phyloP scores from a whole-genome alignment of 495 filamentous ascomycete species.

The Penicillium fimorum region DNA sequence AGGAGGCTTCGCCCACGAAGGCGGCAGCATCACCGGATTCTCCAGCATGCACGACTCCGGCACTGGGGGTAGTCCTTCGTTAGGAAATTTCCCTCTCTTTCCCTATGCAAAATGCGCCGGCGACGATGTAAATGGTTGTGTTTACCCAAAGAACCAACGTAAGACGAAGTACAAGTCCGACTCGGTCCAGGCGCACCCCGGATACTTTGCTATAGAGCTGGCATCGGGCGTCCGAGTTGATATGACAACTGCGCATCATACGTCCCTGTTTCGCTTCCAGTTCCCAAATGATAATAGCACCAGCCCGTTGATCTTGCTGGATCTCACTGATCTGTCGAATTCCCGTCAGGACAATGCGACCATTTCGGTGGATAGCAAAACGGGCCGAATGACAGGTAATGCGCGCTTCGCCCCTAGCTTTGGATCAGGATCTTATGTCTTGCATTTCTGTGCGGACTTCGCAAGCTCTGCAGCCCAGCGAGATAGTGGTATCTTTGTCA shows the following conservation, averaged over 20 bases:
- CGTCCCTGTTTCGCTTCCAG: constrained; percentile 64
- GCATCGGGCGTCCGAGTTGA: constrained; percentile 59
- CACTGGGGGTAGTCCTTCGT: constrained; percentile 67
- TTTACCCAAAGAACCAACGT: constrained; percentile 57
- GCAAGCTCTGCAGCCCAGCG: constrained; percentile 45
- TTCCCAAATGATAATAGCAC: constrained; percentile 46
- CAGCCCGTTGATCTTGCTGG: constrained; percentile 63
- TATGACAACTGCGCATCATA: constrained; percentile 60
- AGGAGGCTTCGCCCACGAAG: constrained; percentile 72
- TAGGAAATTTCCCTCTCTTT: constrained; percentile 77
- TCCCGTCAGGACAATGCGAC: constrained; percentile 64
- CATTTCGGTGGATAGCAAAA: constrained; percentile 54
- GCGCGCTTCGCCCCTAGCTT: constrained; percentile 71
- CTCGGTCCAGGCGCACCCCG: constrained; percentile 64
- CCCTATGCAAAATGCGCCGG: constrained; percentile 61
- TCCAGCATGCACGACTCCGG: constrained; percentile 73
- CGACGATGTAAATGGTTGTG: constrained; percentile 65
- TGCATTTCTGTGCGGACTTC: constrained; percentile 71
- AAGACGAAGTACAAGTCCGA: constrained; percentile 47
- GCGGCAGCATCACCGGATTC: constrained; percentile 66
- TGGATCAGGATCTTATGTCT: constrained; percentile 56
- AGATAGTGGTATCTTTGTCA: constrained; percentile 45
- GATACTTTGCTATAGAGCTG: constrained; percentile 67
- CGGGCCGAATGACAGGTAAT: constrained; percentile 66
- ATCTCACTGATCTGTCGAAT: constrained; percentile 67